Evolutionary conservation across 2,329 filamentous ascomycete species (phyloP), one percentile per base, ranked within the genome.

Genomic region (Cercospora berteroae): DNA sequence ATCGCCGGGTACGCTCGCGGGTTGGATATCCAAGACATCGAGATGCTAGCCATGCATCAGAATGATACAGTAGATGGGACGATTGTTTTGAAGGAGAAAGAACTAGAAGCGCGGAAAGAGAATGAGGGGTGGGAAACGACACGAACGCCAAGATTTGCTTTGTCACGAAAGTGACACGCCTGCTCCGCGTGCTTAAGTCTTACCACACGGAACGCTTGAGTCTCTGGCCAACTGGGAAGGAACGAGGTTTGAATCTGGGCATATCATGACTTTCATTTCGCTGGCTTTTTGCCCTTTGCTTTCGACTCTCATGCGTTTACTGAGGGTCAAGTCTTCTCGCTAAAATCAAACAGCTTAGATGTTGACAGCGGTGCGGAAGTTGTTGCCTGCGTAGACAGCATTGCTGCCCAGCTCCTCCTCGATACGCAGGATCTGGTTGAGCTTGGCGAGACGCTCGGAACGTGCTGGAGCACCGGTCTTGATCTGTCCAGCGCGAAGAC

Each of bases 381-480:
- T 93, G 79, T 86, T 84, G 76, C 95, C 95, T 76, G 94, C 94
- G 81, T 94, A 99, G 83, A 98, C 80, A 75, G 94, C 95, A 60
- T 95, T 90, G 77, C 89, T 87, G 77, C 94, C 94, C 73, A 99
- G 90, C 88, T 99, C 95, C 87, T 99, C 95, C 89, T 99, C 95
- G 77, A 99, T 99, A 80, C 95, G 93, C 79, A 99, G 91, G 79
- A 99, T 97, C 88, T 99, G 95, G 91, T 99, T 99, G 81, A 99
- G 92, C 89, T 99, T 99, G 83, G 95, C 95, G 75, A 98, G 88
- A 87, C 95, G 94, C 89, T 99, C 95, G 76, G 94, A 97, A 79
- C 95, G 91, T 80, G 91, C 91, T 76, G 95, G 95, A 71, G 94
- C 94, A 88, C 94, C 94, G 74, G 94, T 96, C 92, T 97, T 97